phyloP scores from a whole-genome alignment of 139 green algal species.

The Asterochloris erici region DNA sequence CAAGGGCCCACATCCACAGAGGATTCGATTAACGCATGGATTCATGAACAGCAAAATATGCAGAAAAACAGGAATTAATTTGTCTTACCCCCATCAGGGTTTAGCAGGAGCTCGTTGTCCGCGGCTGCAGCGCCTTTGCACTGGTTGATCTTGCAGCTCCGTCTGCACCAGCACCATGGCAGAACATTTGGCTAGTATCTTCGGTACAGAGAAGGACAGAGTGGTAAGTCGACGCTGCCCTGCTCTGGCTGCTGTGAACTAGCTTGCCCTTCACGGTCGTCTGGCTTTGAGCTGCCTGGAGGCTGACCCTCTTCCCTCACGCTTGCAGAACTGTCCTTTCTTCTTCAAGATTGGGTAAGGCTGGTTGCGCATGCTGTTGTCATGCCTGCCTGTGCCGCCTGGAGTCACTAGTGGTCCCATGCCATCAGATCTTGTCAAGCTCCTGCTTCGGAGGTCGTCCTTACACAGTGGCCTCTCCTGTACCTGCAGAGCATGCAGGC shows the following conservation, averaged over 20 bases:
- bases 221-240: conserved; percentile 27
- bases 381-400: background rate
- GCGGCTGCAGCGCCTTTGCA: background rate
- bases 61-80: background rate
- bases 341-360: conserved; percentile 94
- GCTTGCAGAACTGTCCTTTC: conserved; percentile 80
- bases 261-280: too few species aligned
- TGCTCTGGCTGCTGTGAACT: too few species aligned
- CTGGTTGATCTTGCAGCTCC: background rate
- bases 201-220: conserved; percentile 96
- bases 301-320: background rate
- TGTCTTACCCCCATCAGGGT: too few species aligned
- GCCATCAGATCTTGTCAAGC: background rate
- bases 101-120: background rate
- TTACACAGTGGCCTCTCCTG: background rate
- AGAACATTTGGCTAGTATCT: conserved; percentile 96
- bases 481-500: conserved; percentile 75
- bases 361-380: background rate
- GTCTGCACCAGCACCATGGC: conserved; percentile 72
- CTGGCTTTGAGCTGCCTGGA: too few species aligned
- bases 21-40: conserved; percentile 67
- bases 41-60: background rate
- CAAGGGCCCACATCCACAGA: conserved; percentile 69
- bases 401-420: too few species aligned
- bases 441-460: too few species aligned